Conservation (phyloP, 2,329 filamentous ascomycete genomes). For the Scedosporium dehoogii region DNA sequence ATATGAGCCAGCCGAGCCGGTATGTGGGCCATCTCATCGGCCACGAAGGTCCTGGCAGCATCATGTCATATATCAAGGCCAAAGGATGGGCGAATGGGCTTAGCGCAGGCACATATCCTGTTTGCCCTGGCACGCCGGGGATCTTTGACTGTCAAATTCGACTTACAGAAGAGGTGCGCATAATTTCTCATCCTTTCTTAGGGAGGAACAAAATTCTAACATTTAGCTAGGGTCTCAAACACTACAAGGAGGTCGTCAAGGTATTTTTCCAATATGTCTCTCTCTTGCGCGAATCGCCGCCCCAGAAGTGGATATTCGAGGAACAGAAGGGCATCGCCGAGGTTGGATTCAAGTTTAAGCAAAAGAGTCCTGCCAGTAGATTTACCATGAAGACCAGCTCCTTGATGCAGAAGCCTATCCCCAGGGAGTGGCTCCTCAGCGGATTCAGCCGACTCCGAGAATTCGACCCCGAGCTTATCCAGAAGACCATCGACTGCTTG, state of each 20-base stretch:
- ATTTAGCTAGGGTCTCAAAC: conserved; percentile 51
- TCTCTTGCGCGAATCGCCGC: conserved; percentile 68
- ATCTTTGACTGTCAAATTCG: conserved; percentile 73
- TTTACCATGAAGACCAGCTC: conserved; percentile 80
- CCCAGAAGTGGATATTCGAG: conserved; percentile 87
- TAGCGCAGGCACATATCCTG: conserved; percentile 62
- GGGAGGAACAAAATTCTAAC: not conserved
- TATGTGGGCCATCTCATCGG: conserved; percentile 87
- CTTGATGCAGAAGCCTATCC: conserved; percentile 84
- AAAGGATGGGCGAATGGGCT: conserved; percentile 85
- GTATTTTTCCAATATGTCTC: conserved; percentile 86
- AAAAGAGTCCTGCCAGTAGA: conserved; percentile 80
- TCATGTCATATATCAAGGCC: conserved; percentile 79
- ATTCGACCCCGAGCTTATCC: conserved; percentile 71
- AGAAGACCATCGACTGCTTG: conserved; percentile 61
- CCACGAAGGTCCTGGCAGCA: conserved; percentile 85
- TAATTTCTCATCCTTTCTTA: not conserved
- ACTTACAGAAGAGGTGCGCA: conserved; percentile 65
- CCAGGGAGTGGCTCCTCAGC: conserved; percentile 80
- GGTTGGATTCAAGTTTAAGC: conserved; percentile 88
- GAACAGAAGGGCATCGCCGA: conserved; percentile 86
- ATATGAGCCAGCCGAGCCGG: conserved; percentile 69
- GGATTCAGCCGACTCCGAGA: conserved; percentile 65
- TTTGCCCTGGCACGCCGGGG: conserved; percentile 68
- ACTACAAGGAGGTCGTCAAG: conserved; percentile 75